phyloP scores from a whole-genome alignment of 805 yeast genomes.

The Teunomyces funiuensis region DNA sequence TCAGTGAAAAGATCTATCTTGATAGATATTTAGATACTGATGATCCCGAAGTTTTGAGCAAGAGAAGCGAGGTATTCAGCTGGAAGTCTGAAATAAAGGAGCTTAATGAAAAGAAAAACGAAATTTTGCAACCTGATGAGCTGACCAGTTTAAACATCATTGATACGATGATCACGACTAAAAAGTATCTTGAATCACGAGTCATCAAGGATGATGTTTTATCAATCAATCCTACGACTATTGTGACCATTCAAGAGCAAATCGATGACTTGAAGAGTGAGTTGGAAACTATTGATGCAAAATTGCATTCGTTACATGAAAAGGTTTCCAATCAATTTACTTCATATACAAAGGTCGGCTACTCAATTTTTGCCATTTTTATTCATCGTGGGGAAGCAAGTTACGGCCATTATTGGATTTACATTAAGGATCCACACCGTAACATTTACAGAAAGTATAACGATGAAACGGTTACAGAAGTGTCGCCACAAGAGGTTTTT shows the following conservation, averaged over 20 bases:
- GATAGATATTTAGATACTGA: slow-evolving; percentile 82
- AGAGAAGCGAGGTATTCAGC: slow-evolving; percentile 55
- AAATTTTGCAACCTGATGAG: slow-evolving; percentile 43
- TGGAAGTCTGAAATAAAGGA: slow-evolving; percentile 59
- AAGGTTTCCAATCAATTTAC: slow-evolving; percentile 62
- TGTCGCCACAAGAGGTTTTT: slow-evolving; percentile 60
- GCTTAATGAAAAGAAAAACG: slow-evolving; percentile 42
- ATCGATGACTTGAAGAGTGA: slow-evolving; percentile 48
- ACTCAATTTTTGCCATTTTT: slow-evolving; percentile 85
- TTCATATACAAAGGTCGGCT: slow-evolving; percentile 62
- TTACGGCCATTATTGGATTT: slow-evolving; percentile 97
- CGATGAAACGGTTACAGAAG: slow-evolving; percentile 92
- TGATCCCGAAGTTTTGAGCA: slow-evolving; percentile 51
- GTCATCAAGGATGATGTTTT: slow-evolving; percentile 33
- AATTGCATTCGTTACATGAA: slow-evolving; percentile 45
- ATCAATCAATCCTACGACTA: slow-evolving; percentile 45
- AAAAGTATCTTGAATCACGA: slow-evolving; percentile 51
- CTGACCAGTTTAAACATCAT: slow-evolving; percentile 32
- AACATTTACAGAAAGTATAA: slow-evolving; percentile 84
- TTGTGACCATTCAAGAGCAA: slow-evolving; percentile 48
- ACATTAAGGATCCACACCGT: slow-evolving; percentile 72
- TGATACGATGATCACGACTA: slow-evolving; percentile 53
- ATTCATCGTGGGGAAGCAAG: slow-evolving; percentile 95
- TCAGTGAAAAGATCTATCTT: slow-evolving; percentile 73
- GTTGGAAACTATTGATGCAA: slow-evolving; percentile 39